phyloP scores from a whole-genome alignment of 2,329 filamentous ascomycete genomes.

The Aspergillus ochraceus region DNA sequence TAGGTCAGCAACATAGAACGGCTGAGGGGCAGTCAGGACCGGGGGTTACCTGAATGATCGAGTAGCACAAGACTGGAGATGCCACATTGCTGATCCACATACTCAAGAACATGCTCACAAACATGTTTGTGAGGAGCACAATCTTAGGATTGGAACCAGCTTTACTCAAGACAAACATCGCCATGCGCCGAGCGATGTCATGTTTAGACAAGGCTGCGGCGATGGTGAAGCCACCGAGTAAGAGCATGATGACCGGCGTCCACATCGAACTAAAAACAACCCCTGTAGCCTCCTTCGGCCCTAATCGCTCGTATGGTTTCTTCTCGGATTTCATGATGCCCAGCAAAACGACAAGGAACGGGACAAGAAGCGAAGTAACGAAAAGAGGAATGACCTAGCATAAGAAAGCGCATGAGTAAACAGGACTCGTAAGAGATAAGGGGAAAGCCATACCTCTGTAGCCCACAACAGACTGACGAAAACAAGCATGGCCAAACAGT shows the following conservation, averaged over 20 bases:
- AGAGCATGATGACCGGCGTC: slow-evolving; percentile 98
- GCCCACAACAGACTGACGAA: slow-evolving; percentile 96
- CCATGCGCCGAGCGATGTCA: slow-evolving; percentile 95
- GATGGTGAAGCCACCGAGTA: slow-evolving; percentile 93
- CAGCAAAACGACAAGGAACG: slow-evolving; percentile 86
- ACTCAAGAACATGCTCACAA: slow-evolving; percentile 93
- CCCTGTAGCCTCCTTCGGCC: slow-evolving; percentile 75
- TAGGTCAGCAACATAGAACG: neutral
- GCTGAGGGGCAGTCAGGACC: neutral
- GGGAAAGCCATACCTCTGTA: slow-evolving; percentile 69
- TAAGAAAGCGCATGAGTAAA: slow-evolving; percentile 10
- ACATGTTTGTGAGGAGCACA: slow-evolving; percentile 96
- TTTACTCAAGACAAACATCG: slow-evolving; percentile 93
- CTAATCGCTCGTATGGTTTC: slow-evolving; percentile 67
- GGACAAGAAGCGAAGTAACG: slow-evolving; percentile 90
- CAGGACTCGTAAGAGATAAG: neutral
- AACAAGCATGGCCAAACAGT: slow-evolving; percentile 88
- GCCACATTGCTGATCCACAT: slow-evolving; percentile 99
- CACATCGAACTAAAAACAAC: slow-evolving; percentile 96
- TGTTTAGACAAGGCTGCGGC: slow-evolving; percentile 95
- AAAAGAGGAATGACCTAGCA: slow-evolving; percentile 86
- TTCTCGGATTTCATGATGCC: slow-evolving; percentile 78
- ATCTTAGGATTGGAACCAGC: slow-evolving; percentile 87
- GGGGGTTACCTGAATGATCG: slow-evolving; percentile 77
- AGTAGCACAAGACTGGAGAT: slow-evolving; percentile 93